Conservation (phyloP, 495 filamentous ascomycete species). For the Neurospora sp. region DNA sequence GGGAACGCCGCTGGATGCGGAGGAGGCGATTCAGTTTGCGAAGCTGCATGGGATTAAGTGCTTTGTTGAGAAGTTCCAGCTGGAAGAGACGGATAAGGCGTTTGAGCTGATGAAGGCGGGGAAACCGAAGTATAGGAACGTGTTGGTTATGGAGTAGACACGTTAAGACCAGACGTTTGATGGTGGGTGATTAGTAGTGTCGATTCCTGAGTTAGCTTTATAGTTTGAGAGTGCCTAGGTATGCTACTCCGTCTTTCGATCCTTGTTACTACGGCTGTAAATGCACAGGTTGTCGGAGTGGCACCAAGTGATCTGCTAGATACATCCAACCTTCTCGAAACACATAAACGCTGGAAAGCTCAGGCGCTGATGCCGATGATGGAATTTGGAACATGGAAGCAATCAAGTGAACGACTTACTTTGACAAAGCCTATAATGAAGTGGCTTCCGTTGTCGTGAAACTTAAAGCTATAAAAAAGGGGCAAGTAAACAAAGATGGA, state of each 20-base stretch:
- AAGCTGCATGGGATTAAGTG: conserved; percentile 46
- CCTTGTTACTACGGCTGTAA: not conserved
- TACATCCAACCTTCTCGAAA: not conserved
- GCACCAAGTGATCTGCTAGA: not conserved
- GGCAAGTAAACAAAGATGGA: not conserved
- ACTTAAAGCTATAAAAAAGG: not conserved
- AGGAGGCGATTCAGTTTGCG: conserved; percentile 55
- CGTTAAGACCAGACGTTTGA: not conserved
- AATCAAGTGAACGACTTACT: not conserved
- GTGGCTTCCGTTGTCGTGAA: not conserved
- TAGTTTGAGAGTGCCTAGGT: too few species aligned
- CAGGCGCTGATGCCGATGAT: not conserved
- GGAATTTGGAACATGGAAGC: not conserved
- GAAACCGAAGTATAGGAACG: conserved; percentile 40
- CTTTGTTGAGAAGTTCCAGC: conserved; percentile 49
- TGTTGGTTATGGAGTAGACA: conserved; percentile 36
- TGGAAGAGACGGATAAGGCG: conserved; percentile 43
- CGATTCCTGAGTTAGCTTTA: not conserved
- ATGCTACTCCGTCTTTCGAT: not conserved
- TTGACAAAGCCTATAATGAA: not conserved
- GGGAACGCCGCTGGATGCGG: conserved; percentile 50
- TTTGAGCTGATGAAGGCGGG: conserved; percentile 37
- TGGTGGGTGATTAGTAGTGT: not conserved
- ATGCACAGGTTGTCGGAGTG: not conserved
- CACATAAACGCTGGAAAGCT: not conserved